phyloP scores from a whole-genome alignment of 179 eudicot species.

The Carnegiea gigantea region DNA sequence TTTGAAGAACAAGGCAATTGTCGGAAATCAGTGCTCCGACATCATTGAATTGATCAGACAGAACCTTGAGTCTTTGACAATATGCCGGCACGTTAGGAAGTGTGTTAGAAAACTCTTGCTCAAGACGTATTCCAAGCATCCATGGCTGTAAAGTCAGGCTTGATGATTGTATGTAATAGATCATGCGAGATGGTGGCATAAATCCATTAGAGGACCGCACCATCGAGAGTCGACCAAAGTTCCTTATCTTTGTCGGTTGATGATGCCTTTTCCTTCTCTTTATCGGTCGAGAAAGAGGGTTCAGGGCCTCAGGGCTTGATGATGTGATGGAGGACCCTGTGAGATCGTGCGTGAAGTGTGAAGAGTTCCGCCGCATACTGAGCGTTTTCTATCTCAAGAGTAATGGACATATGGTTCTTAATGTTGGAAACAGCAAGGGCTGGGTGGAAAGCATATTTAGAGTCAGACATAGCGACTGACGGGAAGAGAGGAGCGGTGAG shows the following conservation, averaged over 20 bases:
- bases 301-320: background rate
- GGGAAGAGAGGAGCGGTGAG: background rate
- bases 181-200: slow-evolving; percentile 4
- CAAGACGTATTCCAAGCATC: background rate
- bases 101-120: background rate
- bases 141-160: background rate
- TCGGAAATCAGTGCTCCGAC: background rate
- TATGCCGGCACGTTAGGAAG: background rate
- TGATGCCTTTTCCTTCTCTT: no score
- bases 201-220: slow-evolving; percentile 1
- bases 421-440: slow-evolving; percentile 7
- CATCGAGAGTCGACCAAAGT: slow-evolving; percentile 10
- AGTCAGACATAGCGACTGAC: background rate
- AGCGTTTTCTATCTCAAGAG: background rate
- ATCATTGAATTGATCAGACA: background rate
- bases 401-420: slow-evolving; percentile 5
- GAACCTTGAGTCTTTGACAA: slow-evolving; percentile 1
- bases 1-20: background rate
- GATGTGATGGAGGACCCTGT: background rate
- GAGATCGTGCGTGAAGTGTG: background rate
- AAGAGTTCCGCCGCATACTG: slow-evolving; percentile 6
- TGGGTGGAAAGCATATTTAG: background rate
- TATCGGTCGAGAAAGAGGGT: background rate
- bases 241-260: background rate
- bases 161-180: background rate